These are phyloP conservation scores for Colletotrichum spinosum DNA, from an alignment of 2,329 filamentous ascomycete species.

Conservation along the genomic window DNA sequence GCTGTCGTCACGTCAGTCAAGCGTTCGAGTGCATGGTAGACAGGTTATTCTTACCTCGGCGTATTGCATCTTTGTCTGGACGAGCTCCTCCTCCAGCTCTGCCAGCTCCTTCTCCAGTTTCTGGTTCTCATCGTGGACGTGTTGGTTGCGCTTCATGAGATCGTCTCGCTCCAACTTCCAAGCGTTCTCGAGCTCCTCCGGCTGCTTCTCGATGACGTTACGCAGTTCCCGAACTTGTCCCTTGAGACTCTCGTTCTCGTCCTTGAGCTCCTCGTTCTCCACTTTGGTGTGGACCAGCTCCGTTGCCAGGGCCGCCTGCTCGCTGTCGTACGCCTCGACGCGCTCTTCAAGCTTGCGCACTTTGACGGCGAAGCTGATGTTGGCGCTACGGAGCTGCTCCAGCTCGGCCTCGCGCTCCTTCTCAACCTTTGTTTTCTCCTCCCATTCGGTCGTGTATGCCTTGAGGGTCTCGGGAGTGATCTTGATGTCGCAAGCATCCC, in stretches of 20 bases:
- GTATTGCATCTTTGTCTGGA: slow-evolving; percentile 93
- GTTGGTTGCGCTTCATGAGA: slow-evolving; percentile 90
- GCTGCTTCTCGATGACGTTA: slow-evolving; percentile 89
- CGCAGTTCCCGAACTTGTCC: slow-evolving; percentile 88
- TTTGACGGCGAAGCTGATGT: slow-evolving; percentile 75
- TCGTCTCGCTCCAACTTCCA: slow-evolving; percentile 89
- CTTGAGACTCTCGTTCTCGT: slow-evolving; percentile 89
- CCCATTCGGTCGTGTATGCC: slow-evolving; percentile 87
- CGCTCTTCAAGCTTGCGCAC: slow-evolving; percentile 90
- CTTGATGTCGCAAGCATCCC: slow-evolving; percentile 89
- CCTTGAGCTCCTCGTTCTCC: slow-evolving; percentile 88
- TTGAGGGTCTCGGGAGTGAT: slow-evolving; percentile 86
- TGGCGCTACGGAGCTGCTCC: slow-evolving; percentile 75
- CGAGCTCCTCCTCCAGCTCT: slow-evolving; percentile 92
- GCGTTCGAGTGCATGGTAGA: background rate
- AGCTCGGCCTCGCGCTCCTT: slow-evolving; percentile 87
- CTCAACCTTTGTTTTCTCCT: slow-evolving; percentile 86
- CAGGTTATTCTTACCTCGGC: slow-evolving; percentile 80
- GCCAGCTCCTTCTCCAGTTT: slow-evolving; percentile 88
- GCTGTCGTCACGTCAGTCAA: slow-evolving; percentile 56
- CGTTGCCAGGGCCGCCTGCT: slow-evolving; percentile 91
- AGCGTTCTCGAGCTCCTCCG: slow-evolving; percentile 84
- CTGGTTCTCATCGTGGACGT: slow-evolving; percentile 94
- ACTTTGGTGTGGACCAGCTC: slow-evolving; percentile 94
- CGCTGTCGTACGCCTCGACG: slow-evolving; percentile 86